Conservation (phyloP, 768 basidiomycete species). For the Mycena pura region DNA sequence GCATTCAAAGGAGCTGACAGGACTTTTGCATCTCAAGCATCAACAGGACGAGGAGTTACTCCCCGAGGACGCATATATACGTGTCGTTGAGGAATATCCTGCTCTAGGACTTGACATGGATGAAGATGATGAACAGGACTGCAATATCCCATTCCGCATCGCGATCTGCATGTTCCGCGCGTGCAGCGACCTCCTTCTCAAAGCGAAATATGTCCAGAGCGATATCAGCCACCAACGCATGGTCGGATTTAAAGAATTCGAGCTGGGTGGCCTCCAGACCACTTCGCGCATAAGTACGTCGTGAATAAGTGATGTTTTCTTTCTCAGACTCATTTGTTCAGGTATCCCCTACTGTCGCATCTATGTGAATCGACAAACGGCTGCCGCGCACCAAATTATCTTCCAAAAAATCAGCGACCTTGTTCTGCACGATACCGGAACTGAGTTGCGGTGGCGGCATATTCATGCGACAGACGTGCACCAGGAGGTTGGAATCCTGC, state of each 20-base stretch:
- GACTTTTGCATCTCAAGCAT: too few relatives aligned
- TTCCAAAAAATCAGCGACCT: constrained; percentile 5
- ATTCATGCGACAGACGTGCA: constrained; percentile 4
- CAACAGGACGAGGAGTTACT: too few relatives aligned
- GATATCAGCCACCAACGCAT: constrained; percentile 37
- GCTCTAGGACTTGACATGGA: too few relatives aligned
- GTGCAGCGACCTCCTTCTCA: constrained; percentile 22
- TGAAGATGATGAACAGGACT: too few relatives aligned
- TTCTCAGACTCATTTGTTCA: neutral
- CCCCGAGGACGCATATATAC: too few relatives aligned
- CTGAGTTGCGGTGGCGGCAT: constrained; percentile 16
- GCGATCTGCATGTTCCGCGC: constrained; percentile 35
- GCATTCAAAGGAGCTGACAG: too few relatives aligned
- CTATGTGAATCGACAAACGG: constrained; percentile 19
- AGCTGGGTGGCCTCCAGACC: constrained; percentile 9
- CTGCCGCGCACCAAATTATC: neutral
- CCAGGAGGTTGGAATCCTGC: constrained; percentile 6
- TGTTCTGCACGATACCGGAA: constrained; percentile 16
- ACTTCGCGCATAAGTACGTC: constrained; percentile 1
- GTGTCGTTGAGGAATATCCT: too few relatives aligned
- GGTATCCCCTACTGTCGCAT: constrained; percentile 10
- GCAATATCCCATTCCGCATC: constrained; percentile 23
- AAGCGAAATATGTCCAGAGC: constrained; percentile 33
- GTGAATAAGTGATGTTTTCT: neutral
- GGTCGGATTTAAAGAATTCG: constrained; percentile 36